Percentiles rank a stretch among this genome's conserved stretches.
Conservation (phyloP, 176 grass and related monocot species). For the Oryza longistaminata region DNA sequence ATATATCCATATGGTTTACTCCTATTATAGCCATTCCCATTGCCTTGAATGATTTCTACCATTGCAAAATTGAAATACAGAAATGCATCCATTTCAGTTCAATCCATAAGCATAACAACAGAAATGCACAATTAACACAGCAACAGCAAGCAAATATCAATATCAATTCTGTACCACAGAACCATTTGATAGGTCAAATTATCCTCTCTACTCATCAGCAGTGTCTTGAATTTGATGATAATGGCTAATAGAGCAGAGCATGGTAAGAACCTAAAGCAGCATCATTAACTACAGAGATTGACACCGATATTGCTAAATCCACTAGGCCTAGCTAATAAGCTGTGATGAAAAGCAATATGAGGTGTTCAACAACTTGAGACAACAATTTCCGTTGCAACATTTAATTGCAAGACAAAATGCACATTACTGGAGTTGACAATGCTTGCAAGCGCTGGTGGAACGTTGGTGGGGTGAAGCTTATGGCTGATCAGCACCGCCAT, state of each 20-base stretch:
- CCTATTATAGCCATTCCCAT: not conserved
- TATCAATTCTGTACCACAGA: constrained; percentile 38
- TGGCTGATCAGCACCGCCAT: constrained; percentile 68
- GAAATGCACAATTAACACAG: constrained; percentile 17
- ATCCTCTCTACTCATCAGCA: constrained; percentile 40
- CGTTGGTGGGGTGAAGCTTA: not conserved
- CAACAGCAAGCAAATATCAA: constrained; percentile 22
- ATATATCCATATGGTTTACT: not conserved
- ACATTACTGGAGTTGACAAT: constrained; percentile 51
- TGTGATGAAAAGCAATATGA: constrained; percentile 24
- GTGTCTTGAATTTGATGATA: constrained; percentile 38
- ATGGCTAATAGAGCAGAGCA: constrained; percentile 21
- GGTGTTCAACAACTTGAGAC: constrained; percentile 28
- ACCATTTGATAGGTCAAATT: constrained; percentile 43
- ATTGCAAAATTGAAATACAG: not conserved
- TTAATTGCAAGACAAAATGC: constrained; percentile 49
- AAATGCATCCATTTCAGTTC: not conserved
- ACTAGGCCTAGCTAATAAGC: constrained; percentile 53
- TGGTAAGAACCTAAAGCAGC: constrained; percentile 36
- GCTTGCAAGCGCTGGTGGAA: constrained; percentile 6
- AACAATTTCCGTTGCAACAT: constrained; percentile 40
- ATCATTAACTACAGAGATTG: constrained; percentile 45
- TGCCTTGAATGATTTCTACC: not conserved
- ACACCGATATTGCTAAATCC: constrained; percentile 43
- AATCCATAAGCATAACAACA: not conserved